Evolutionary conservation across 306 rosid species (phyloP).

Genomic region (Ormosia emarginata): DNA sequence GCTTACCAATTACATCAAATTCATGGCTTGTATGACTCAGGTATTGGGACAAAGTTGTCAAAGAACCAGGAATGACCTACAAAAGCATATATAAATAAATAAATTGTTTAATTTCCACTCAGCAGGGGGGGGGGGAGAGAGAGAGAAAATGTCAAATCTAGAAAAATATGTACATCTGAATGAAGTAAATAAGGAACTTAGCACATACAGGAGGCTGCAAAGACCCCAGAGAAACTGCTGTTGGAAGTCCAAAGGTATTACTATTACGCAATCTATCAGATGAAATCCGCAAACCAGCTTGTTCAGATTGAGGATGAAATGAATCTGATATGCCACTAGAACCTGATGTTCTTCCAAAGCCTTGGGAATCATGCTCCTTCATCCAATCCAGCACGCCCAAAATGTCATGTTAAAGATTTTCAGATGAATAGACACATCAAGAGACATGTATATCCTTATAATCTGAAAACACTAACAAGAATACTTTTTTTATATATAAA

Average conservation of each 20-base stretch:
- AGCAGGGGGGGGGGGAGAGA: neutral
- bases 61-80: constrained; percentile 92
- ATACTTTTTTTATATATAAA: neutral
- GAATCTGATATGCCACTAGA: constrained; percentile 50
- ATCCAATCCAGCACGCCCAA: constrained; percentile 38
- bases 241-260: constrained; percentile 51
- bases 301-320: constrained; percentile 56
- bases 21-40: constrained; percentile 60
- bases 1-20: constrained; percentile 76
- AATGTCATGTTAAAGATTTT: neutral
- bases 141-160: constrained; percentile 15
- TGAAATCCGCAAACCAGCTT: constrained; percentile 43
- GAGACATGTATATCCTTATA: neutral
- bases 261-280: constrained; percentile 54
- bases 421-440: constrained; percentile 14
- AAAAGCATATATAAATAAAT: constrained; percentile 31
- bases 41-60: constrained; percentile 81
- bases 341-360: constrained; percentile 58
- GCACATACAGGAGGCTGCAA: constrained; percentile 73
- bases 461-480: neutral
- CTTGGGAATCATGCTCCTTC: constrained; percentile 69
- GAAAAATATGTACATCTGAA: constrained; percentile 9
- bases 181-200: constrained; percentile 26
- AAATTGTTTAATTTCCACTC: neutral
- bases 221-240: constrained; percentile 65